phyloP scores from a whole-genome alignment of 106 monocot species.

The Apostasia ramifera region DNA sequence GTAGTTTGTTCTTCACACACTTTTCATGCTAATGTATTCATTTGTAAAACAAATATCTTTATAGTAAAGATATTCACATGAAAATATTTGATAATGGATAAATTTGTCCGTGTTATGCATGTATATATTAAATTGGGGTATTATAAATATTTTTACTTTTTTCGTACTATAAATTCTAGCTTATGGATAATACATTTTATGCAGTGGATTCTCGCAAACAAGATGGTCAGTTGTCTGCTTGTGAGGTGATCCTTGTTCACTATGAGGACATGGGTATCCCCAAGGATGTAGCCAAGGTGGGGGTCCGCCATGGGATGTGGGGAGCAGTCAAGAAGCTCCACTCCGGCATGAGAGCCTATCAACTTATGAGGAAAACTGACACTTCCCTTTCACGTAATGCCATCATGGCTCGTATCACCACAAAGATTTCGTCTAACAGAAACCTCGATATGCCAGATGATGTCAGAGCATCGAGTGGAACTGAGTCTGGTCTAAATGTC shows the following conservation, averaged over 20 bases:
- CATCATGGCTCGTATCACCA: slow-evolving; percentile 53
- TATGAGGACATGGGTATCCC: slow-evolving; percentile 99
- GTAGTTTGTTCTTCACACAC: too few relatives aligned
- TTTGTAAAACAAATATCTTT: too few relatives aligned
- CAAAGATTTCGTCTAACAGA: slow-evolving; percentile 24
- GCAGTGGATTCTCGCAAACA: slow-evolving; percentile 77
- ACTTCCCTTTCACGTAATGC: slow-evolving; percentile 45
- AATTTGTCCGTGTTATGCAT: too few relatives aligned
- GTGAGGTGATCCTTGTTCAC: slow-evolving; percentile 81
- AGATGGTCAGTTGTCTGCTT: slow-evolving; percentile 68
- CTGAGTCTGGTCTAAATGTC: background rate
- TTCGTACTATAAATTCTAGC: too few relatives aligned
- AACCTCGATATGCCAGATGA: slow-evolving; percentile 12
- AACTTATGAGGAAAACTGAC: slow-evolving; percentile 36
- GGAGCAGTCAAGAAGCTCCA: slow-evolving; percentile 89
- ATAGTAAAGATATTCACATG: too few relatives aligned
- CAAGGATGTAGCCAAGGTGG: slow-evolving; percentile 84
- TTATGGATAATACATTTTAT: background rate
- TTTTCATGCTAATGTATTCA: too few relatives aligned
- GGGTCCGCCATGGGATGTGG: slow-evolving; percentile 96
- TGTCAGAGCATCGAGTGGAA: slow-evolving; percentile 1
- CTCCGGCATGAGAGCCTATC: slow-evolving; percentile 81
- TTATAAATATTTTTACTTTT: too few relatives aligned
- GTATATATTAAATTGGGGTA: too few relatives aligned
- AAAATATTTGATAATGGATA: too few relatives aligned